phyloP scores from a whole-genome alignment of 2,329 filamentous ascomycete genomes.

The Juglanconis sp. region DNA sequence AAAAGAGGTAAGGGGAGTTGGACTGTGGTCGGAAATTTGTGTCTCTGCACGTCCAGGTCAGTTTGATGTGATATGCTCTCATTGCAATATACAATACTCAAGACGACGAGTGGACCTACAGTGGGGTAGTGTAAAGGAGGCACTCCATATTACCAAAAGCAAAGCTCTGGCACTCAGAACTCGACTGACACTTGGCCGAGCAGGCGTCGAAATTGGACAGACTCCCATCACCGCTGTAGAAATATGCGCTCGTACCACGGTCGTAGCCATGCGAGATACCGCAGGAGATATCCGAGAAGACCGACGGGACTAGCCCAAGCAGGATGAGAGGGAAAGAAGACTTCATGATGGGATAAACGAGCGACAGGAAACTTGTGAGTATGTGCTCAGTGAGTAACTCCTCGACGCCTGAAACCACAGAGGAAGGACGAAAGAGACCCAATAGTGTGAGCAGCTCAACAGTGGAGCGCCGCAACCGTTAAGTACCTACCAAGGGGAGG shows the following conservation, averaged over 20 bases:
- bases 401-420: background rate
- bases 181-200: conserved; percentile 9
- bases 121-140: conserved; percentile 9
- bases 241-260: conserved; percentile 13
- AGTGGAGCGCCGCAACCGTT: too few species aligned
- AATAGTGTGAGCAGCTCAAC: too few species aligned
- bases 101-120: conserved; percentile 1
- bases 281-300: conserved; percentile 4
- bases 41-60: background rate
- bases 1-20: conserved; percentile 16
- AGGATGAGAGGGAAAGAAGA: background rate
- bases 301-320: conserved; percentile 15
- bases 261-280: conserved; percentile 16
- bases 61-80: background rate
- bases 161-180: conserved; percentile 11
- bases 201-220: conserved; percentile 10
- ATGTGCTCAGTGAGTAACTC: too few species aligned
- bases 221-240: conserved; percentile 15
- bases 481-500: too few species aligned
- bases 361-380: background rate
- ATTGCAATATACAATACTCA: background rate
- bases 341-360: background rate
- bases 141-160: conserved; percentile 9
- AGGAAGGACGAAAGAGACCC: background rate
- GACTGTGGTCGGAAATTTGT: conserved; percentile 13